Conservation (phyloP, 1,284 basidiomycete species). For the Cryptococcus sp. region DNA sequence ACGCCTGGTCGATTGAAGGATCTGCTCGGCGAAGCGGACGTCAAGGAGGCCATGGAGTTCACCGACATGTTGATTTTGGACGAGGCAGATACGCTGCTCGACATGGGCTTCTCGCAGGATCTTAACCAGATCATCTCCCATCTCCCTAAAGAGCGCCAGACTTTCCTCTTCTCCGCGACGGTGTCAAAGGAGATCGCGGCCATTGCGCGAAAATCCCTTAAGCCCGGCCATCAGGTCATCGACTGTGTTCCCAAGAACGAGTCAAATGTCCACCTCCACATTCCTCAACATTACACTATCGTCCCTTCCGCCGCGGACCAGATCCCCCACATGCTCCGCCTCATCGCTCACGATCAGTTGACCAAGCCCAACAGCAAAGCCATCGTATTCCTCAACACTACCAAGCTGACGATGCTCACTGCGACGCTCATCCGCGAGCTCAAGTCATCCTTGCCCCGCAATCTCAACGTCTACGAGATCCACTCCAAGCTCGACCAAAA, state of each 20-base stretch:
- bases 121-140: slow-evolving; percentile 72
- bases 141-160: slow-evolving; percentile 78
- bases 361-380: slow-evolving; percentile 72
- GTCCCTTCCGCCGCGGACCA: slow-evolving; percentile 69
- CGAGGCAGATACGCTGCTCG: slow-evolving; percentile 92
- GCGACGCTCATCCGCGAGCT: slow-evolving; percentile 65
- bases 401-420: slow-evolving; percentile 79
- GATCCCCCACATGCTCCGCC: slow-evolving; percentile 73
- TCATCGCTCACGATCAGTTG: slow-evolving; percentile 90
- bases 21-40: slow-evolving; percentile 66
- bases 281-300: slow-evolving; percentile 81
- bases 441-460: slow-evolving; percentile 53
- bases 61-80: slow-evolving; percentile 79
- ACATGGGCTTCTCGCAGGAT: slow-evolving; percentile 94
- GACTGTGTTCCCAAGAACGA: slow-evolving; percentile 62
- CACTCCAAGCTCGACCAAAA: slow-evolving; percentile 78
- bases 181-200: slow-evolving; percentile 57
- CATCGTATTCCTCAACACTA: slow-evolving; percentile 88
- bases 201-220: slow-evolving; percentile 61
- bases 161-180: slow-evolving; percentile 93
- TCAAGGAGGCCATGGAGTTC: slow-evolving; percentile 60
- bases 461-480: slow-evolving; percentile 73
- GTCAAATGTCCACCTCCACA: slow-evolving; percentile 69
- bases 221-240: slow-evolving; percentile 63
- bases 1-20: slow-evolving; percentile 91